Percentiles rank a stretch among this genome's conserved stretches.
phyloP scores from a whole-genome alignment of 129 eudicot genomes.

The Arctium minus region DNA sequence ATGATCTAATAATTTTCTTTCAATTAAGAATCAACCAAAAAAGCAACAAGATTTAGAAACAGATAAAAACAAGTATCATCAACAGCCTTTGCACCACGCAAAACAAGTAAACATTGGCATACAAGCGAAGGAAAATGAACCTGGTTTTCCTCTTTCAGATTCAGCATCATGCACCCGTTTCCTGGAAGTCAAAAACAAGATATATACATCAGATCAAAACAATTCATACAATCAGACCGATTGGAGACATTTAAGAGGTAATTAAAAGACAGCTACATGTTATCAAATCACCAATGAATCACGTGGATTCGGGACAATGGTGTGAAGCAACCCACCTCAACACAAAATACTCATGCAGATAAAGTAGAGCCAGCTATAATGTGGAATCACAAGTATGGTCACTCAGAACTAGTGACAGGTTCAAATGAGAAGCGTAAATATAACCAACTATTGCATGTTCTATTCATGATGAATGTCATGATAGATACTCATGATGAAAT shows the following conservation, averaged over 20 bases:
- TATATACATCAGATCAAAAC: not conserved
- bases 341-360: too few species aligned
- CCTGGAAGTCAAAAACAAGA: conserved; percentile 31
- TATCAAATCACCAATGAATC: too few species aligned
- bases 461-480: not conserved
- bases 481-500: not conserved
- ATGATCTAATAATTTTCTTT: conserved; percentile 23
- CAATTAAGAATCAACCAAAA: conserved; percentile 5
- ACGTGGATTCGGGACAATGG: too few species aligned
- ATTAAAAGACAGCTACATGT: too few species aligned
- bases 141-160: conserved; percentile 14
- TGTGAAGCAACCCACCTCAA: too few species aligned
- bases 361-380: too few species aligned
- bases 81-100: conserved; percentile 15
- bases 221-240: not conserved
- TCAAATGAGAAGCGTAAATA: too few species aligned
- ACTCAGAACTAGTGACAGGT: too few species aligned
- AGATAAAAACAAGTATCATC: not conserved
- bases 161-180: conserved; percentile 25
- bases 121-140: conserved; percentile 24
- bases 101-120: conserved; percentile 10
- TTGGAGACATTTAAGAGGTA: not conserved
- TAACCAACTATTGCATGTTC: not conserved
- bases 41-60: conserved; percentile 5
- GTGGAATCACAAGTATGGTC: too few species aligned